These are phyloP conservation scores for Xylaria sp. DNA, from an alignment of 495 filamentous ascomycete species.

Conservation along the genomic window DNA sequence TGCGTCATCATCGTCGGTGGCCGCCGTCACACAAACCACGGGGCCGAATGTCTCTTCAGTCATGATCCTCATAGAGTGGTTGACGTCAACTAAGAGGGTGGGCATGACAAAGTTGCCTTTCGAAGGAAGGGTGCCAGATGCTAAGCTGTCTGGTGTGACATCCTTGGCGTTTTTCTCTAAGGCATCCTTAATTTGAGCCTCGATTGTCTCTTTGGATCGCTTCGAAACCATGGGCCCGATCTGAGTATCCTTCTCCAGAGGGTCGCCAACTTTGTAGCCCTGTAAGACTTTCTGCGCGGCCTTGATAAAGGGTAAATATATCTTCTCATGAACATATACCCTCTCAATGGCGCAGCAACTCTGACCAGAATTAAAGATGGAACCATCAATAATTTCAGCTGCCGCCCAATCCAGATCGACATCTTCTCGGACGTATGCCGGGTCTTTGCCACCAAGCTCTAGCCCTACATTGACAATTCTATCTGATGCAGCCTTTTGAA, in stretches of 20 bases:
- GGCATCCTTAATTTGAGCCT: conserved; percentile 83
- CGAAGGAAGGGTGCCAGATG: conserved; percentile 69
- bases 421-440: conserved; percentile 85
- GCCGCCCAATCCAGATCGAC: conserved; percentile 90
- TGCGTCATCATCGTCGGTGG: conserved; percentile 82
- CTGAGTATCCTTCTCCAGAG: conserved; percentile 76
- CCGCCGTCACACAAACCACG: conserved; percentile 92
- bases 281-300: conserved; percentile 82
- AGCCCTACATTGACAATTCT: conserved; percentile 83
- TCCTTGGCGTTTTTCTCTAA: conserved; percentile 82
- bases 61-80: conserved; percentile 90
- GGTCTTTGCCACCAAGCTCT: conserved; percentile 92
- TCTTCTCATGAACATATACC: conserved; percentile 85
- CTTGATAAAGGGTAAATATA: conserved; percentile 81
- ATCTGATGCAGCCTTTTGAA: conserved; percentile 83
- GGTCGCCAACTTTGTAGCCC: conserved; percentile 89
- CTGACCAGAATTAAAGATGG: conserved; percentile 96
- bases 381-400: conserved; percentile 90
- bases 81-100: conserved; percentile 80
- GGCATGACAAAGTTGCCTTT: conserved; percentile 88
- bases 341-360: conserved; percentile 94
- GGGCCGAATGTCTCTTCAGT: conserved; percentile 96
- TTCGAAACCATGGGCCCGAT: conserved; percentile 89
- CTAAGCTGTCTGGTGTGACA: conserved; percentile 79
- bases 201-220: conserved; percentile 74